phyloP scores from a whole-genome alignment of 2,329 filamentous ascomycete genomes.

The Mycosphaerella arachidis region DNA sequence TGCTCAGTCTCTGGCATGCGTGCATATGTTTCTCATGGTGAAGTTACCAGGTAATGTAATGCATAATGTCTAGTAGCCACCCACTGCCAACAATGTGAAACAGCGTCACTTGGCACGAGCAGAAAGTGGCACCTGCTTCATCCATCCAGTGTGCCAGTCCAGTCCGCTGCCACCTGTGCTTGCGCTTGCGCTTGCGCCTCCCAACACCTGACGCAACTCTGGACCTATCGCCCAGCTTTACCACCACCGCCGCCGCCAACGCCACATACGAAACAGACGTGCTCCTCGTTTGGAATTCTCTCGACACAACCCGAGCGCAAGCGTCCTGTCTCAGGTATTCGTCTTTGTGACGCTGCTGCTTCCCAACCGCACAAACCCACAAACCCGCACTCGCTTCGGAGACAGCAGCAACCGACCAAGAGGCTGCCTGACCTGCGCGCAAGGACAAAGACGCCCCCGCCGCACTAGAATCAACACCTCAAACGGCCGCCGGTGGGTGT shows the following conservation, averaged over 20 bases:
- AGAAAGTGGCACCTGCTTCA: neutral
- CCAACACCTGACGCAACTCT: neutral
- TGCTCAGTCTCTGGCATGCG: neutral
- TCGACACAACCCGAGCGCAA: neutral
- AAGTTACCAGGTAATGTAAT: neutral
- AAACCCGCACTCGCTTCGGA: neutral
- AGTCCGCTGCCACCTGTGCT: neutral
- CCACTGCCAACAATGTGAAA: neutral
- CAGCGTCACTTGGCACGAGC: neutral
- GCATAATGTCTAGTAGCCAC: neutral
- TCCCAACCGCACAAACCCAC: neutral
- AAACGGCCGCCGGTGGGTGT: neutral
- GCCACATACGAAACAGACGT: neutral
- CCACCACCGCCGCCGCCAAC: neutral
- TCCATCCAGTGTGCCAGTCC: neutral
- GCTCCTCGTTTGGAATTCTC: neutral
- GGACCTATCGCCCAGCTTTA: neutral
- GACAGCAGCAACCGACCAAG: neutral
- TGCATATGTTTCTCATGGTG: neutral
- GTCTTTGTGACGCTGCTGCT: neutral
- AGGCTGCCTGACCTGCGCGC: neutral
- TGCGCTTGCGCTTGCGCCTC: neutral
- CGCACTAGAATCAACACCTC: neutral
- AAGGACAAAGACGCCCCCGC: neutral
- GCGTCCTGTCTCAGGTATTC: neutral